Base-by-base conservation (phyloP, 164 flowering plant species). In the Houttuynia cordata region DNA sequence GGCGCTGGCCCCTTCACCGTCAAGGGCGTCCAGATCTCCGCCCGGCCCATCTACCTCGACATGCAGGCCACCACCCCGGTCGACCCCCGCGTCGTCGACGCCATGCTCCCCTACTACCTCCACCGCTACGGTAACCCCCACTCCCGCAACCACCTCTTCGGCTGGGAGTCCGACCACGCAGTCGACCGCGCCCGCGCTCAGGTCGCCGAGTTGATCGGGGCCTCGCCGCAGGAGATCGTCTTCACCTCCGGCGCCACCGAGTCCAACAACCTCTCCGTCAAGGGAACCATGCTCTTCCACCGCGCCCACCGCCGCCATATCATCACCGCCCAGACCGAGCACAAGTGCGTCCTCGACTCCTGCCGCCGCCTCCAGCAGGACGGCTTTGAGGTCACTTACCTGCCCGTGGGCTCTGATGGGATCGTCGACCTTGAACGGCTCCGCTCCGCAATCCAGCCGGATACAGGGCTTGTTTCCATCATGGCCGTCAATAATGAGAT, bases 221-320 rank as follows among this genome's bases (percentile, higher is more conserved):
- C 97, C 21, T 87, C 96, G 7, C 85, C 97, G 0, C 90, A 90
- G 59, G 99, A 93, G 59, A 86, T 93, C 10, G 69, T 93, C 57
- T 93, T 93, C 72, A 93, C 99, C 57, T 93, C 99, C 57, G 99
- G 99, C 50, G 99, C 96, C 47, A 93, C 99, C 9, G 99, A 93
- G 69, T 82, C 85, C 20, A 93, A 93, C 70, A 93, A 93, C 72
- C 81, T 93, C 53, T 86, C 99, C 22, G 79, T 91, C 52, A 93
- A 93, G 71, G 99, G 99, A 0, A 73, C 80, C 14, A 80, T 88
- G 86, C 90, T 79, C 59, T 90, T 90, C 70, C 78, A 94, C 69
- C 74, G 54, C 67, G 89, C 81, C 22, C 82, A 83, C 68, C 88
- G 84, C 74, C 78, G 80, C 21, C 99, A 94, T 45, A 83, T 94